phyloP scores from a whole-genome alignment of 179 eudicot species.

The Silene noctiflora region DNA sequence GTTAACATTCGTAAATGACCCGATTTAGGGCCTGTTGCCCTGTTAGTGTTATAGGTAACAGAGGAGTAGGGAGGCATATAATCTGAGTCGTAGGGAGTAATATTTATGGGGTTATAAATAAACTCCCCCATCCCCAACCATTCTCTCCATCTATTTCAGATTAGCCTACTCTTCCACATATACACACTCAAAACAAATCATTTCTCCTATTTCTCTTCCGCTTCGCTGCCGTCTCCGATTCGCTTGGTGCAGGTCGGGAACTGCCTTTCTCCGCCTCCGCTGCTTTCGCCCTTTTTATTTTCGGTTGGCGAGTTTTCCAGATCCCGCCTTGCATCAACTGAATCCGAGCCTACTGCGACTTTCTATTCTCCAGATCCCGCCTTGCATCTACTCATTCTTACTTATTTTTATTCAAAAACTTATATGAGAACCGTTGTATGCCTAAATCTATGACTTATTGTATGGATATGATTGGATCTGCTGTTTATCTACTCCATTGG shows the following conservation, averaged over 20 bases:
- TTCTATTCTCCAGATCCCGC: conserved; percentile 11
- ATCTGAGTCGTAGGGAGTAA: background rate
- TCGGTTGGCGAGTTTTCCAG: conserved; percentile 11
- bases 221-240: conserved; percentile 48
- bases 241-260: conserved; percentile 99
- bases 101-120: background rate
- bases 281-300: background rate
- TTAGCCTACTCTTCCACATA: background rate
- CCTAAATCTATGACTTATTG: too few relatives aligned
- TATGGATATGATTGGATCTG: background rate
- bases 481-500: background rate
- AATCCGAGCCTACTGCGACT: conserved; percentile 58
- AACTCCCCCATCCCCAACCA: background rate
- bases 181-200: too few relatives aligned
- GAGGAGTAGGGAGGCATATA: background rate
- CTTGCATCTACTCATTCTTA: too few relatives aligned
- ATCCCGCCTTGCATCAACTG: conserved; percentile 92
- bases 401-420: background rate
- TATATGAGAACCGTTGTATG: too few relatives aligned
- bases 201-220: too few relatives aligned
- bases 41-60: background rate
- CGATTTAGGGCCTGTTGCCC: background rate
- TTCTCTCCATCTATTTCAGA: background rate
- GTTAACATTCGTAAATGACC: too few relatives aligned
- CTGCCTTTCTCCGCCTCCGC: conserved; percentile 24